Evolutionary conservation across 257 asterid genomes (phyloP), one percentile per base, ranked within the genome.

Genomic region (Datura wrightii): DNA sequence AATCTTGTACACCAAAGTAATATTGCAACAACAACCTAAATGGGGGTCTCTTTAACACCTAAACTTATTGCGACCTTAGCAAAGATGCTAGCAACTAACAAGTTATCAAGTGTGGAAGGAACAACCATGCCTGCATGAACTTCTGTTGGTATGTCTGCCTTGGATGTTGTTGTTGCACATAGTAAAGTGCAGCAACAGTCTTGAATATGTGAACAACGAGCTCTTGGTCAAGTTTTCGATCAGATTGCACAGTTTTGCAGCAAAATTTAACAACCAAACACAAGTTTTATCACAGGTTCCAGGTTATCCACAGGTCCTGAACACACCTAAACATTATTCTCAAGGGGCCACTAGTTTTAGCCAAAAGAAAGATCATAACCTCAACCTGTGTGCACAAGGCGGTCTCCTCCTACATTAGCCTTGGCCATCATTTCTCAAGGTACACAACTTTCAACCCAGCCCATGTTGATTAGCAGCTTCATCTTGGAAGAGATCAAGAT

Each of bases 11-110:
- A 92, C 18, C 90, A 91, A 62, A 63, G 84, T 37, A 87, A 55
- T 83, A 84, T 86, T 79, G 66, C 94, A 89, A 24, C 31, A 24
- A 89, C 72, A 46, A 89, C 86, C 31, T 24, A 24, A 60, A 83
- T 95, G 76, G 92, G 95, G 79, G 66, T 95, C 83, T 80, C 97
- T 34, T 89, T 95, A 83, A 95, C 99, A 1, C 99, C 99, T 42
- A 98, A 95, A 84, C 97, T 95, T 83, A 93, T 96, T 88, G 98
- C 99, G 18, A 90, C 97, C 52, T 88, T 96, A 31, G 90, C 96
- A 69, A 92, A 96, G 4, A 82, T 96, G 79, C 89, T 91, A 41
- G 96, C 97, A 50, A 87, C 88, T 50, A 91, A 83, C 60, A 89
- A 88, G 82, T 78, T 92, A 34, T 83, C 94, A 78, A 92, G 88